Base-by-base conservation (phyloP, 2,329 filamentous ascomycete genomes). In the Thielaviopsis punctulata region DNA sequence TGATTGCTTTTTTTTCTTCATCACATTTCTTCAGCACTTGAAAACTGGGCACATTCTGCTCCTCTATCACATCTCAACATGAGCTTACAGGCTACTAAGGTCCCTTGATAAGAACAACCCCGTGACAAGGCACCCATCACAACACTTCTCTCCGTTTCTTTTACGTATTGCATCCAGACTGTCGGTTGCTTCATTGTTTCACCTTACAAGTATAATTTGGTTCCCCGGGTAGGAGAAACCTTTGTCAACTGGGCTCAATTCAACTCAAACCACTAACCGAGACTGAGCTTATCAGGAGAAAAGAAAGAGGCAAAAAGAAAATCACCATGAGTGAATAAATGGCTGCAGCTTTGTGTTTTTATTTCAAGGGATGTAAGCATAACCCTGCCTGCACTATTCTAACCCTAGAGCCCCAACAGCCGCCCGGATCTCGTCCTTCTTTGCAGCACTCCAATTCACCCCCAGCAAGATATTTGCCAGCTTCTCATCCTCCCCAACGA, bases 391-490 rank as follows among this genome's bases (percentile, higher is more conserved):
- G 41, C 50, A 21, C 52, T 60, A 65, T 25, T 52, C 61, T 55
- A 76, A 58, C 30, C 66, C 68, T 51, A 78, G 61, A 56, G 64
- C 65, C 51, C 65, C 62, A 36, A 73, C 68, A 23, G 72, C 58
- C 9, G 57, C 59, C 58, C 68, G 68, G 27, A 77, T 63, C 51
- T 66, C 62, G 5, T 57, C 59, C 61, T 73, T 76, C 23, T 69
- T 68, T n/a, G 73, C 76, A 53, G 64, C 68, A 18, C 70, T 69
- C 76, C 77, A 82, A 59, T 82, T 76, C 12, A 76, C 66, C 4
- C 76, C 67, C 60, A 72, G 70, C 56, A 80, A 60, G 51, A 58
- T 62, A 52, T 63, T 59, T 18, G 59, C 63, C 8, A 57, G 56
- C 49, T 58, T 53, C 9, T 61, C 62, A 6, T 58, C 57, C 25